Percentiles rank a stretch among this genome's conserved stretches.
Evolutionary conservation across 2,329 filamentous ascomycete species (phyloP).

Genomic region (Trichoderma afroharzianum): DNA sequence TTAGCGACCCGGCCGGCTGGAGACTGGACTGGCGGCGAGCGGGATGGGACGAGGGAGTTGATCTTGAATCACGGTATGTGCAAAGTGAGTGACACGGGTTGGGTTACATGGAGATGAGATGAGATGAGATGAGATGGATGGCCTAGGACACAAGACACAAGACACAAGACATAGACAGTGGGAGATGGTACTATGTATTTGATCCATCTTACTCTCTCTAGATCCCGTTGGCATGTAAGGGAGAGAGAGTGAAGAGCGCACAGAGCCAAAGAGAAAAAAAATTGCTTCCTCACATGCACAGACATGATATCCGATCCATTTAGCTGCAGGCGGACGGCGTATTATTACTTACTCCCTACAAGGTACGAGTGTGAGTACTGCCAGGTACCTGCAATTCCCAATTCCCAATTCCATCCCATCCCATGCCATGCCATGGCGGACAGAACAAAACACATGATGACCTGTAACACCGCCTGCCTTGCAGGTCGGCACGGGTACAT

Average conservation of each 20-base stretch:
- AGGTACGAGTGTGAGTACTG: background rate
- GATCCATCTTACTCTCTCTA: background rate
- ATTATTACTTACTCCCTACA: background rate
- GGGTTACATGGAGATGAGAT: background rate
- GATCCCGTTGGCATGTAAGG: background rate
- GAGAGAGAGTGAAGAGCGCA: background rate
- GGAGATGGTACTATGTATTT: background rate
- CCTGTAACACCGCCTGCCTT: background rate
- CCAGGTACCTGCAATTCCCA: background rate
- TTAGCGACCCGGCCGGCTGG: constrained; percentile 13
- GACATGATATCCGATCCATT: background rate
- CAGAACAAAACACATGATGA: background rate
- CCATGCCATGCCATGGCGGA: background rate
- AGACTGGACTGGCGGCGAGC: background rate
- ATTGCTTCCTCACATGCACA: background rate
- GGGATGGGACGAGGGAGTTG: background rate
- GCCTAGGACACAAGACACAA: background rate
- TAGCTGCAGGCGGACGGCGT: background rate
- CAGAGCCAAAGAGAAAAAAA: background rate
- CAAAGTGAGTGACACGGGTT: background rate
- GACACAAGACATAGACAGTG: too few relatives aligned
- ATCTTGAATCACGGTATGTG: background rate
- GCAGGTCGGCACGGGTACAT: background rate
- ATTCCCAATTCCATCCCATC: background rate
- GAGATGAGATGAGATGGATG: background rate